Evolutionary conservation across 2,329 filamentous ascomycete genomes (phyloP), one percentile per base, ranked within the genome.

Genomic region (Claviceps citrina): DNA sequence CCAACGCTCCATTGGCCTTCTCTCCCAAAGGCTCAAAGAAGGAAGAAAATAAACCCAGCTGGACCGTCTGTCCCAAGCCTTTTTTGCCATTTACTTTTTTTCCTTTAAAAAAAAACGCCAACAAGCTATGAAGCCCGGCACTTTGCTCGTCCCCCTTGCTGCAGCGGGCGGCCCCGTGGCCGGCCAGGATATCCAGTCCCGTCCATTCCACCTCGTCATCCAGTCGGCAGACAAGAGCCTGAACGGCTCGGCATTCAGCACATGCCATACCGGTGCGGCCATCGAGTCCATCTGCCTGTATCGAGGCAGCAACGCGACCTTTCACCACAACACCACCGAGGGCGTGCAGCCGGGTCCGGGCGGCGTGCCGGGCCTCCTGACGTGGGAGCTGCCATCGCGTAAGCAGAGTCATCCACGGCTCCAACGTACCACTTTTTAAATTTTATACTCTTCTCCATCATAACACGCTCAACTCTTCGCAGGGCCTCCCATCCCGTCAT

Each of bases 191-290:
- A 22, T 47, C 26, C 44, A 47, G 40, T 51, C 49, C 22, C 42
- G 43, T 40, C 47, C 49, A 16, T 50, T 51, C 44, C 41, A 47
- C 22, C 37, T 50, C n/a, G 27, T 44, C 31, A 16, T 50, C 28
- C 22, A 34, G 33, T 45, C 47, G 12, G 25, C 35, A 12, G 38
- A 46, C 40, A 40, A 44, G 38, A 28, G 36, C 3, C 38, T 50
- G 38, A 26, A 51, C 30, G 47, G 44, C 34, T 30, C 39, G 18
- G 19, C 35, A 15, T 26, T 51, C 24, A 16, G 33, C 9, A 28
- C 45, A 9, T 51, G 49, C 36, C 49, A 51, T 33, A 32, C 33
- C 15, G 49, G 49, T 15, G 48, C 49, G 16, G 48, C 43, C 26
- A 48, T 49, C 20, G 45, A 49, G 32, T 48, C 48, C 2, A 36